These are phyloP conservation scores for Fonsecaea pugnacius DNA, from an alignment of 2,329 filamentous ascomycete genomes.

Conservation along the genomic window DNA sequence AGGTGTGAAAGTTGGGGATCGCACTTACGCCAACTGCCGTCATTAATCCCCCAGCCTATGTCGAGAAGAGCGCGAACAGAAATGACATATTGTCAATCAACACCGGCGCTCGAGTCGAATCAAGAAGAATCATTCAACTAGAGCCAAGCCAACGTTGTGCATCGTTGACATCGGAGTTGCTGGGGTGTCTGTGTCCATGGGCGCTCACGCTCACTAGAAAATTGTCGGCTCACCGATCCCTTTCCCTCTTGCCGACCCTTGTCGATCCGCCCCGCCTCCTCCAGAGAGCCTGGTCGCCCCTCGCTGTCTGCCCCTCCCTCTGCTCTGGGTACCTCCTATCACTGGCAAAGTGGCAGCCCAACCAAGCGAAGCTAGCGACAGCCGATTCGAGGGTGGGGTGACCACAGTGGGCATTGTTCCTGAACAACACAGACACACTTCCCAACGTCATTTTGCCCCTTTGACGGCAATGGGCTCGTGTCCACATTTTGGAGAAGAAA, in stretches of 20 bases:
- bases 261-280: background rate
- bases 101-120: too few relatives aligned
- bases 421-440: background rate
- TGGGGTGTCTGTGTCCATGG: too few relatives aligned
- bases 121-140: too few relatives aligned
- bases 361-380: background rate
- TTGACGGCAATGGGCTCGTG: background rate
- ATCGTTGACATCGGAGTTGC: too few relatives aligned
- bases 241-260: background rate
- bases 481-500: background rate
- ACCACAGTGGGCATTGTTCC: conserved; percentile 6
- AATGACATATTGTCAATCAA: too few relatives aligned
- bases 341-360: conserved; percentile 1
- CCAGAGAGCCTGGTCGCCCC: background rate
- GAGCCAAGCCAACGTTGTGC: too few relatives aligned
- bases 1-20: too few relatives aligned
- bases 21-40: too few relatives aligned
- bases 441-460: conserved; percentile 10
- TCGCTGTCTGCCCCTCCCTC: background rate
- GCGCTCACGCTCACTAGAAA: background rate
- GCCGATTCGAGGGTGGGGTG: background rate
- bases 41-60: too few relatives aligned
- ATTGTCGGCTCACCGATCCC: background rate
- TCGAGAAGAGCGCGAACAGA: too few relatives aligned
- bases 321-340: background rate